Conservation (phyloP, 371 early-diverging fungal genomes). For the Blakeslea trispora region DNA sequence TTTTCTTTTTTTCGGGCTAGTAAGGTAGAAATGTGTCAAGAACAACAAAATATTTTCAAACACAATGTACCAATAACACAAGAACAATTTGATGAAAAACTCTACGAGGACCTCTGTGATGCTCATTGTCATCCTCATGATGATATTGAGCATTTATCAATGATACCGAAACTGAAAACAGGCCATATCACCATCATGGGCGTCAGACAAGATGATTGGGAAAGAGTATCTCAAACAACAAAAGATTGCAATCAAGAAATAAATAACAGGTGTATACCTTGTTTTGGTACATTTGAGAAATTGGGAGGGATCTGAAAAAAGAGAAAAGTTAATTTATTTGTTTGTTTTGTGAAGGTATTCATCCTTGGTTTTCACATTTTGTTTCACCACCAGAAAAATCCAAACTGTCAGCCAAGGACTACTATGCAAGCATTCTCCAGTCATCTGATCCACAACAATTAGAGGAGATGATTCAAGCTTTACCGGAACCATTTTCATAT, state of each 20-base stretch:
- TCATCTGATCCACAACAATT: slow-evolving; percentile 25
- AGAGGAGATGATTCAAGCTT: slow-evolving; percentile 24
- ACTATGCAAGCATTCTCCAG: slow-evolving; percentile 33
- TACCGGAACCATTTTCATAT: slow-evolving; percentile 29
- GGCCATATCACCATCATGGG: slow-evolving; percentile 55
- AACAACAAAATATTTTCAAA: slow-evolving; percentile 1
- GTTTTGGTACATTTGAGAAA: slow-evolving; percentile 33
- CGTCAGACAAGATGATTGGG: slow-evolving; percentile 53
- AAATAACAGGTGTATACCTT: slow-evolving; percentile 37
- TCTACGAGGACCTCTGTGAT: slow-evolving; percentile 39
- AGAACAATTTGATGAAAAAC: slow-evolving; percentile 21
- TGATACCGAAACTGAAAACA: slow-evolving; percentile 37
- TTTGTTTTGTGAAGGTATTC: slow-evolving; percentile 29
- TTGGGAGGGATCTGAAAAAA: background rate
- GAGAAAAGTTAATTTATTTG: background rate
- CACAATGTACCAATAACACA: slow-evolving; percentile 18
- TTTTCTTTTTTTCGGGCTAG: no score
- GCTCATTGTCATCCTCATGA: slow-evolving; percentile 56
- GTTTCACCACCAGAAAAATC: slow-evolving; percentile 20
- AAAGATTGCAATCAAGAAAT: slow-evolving; percentile 10
- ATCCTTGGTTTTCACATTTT: slow-evolving; percentile 50
- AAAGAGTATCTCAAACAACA: slow-evolving; percentile 33
- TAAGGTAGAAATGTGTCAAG: slow-evolving; percentile 11
- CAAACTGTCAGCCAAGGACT: slow-evolving; percentile 9
- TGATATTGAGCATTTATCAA: slow-evolving; percentile 24